phyloP scores from a whole-genome alignment of 192 early-diverging fungal species.

The Coemansia sp. region DNA sequence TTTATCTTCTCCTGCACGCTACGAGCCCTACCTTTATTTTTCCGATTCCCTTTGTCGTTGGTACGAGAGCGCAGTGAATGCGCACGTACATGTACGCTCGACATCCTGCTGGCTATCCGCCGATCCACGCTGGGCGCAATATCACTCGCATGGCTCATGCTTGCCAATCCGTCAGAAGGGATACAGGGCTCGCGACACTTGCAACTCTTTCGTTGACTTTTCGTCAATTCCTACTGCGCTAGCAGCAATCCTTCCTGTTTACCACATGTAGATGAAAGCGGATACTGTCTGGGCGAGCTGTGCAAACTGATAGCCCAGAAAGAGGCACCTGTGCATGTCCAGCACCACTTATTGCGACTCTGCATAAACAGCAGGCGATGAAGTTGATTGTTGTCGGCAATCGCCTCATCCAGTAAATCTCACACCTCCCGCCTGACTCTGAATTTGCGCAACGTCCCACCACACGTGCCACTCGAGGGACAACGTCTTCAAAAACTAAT shows the following conservation, averaged over 20 bases:
- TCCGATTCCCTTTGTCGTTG: not conserved
- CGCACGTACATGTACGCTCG: not conserved
- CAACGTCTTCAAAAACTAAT: conserved; percentile 1
- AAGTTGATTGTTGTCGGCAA: conserved; percentile 3
- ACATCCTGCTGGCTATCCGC: conserved; percentile 2
- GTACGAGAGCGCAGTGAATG: not conserved
- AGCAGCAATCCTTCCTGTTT: not conserved
- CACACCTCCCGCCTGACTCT: not conserved
- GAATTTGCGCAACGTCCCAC: conserved; percentile 6
- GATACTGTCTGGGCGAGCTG: not conserved
- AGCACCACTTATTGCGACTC: conserved; percentile 1
- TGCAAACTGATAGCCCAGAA: not conserved
- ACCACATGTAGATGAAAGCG: conserved; percentile 3
- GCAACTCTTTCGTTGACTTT: conserved; percentile 5
- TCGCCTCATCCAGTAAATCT: conserved; percentile 5
- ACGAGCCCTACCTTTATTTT: not conserved
- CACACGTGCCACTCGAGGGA: not conserved
- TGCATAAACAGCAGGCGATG: not conserved
- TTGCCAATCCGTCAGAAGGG: conserved; percentile 4
- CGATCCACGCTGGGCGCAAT: conserved; percentile 6
- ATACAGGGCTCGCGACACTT: not conserved
- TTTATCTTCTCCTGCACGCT: not conserved
- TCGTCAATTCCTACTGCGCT: not conserved
- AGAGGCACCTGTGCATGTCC: conserved; percentile 5
- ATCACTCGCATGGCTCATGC: conserved; percentile 1